These are phyloP conservation scores for Acanthamoeba castellanii DNA, from an alignment of 208 protist species.

Conservation along the genomic window DNA sequence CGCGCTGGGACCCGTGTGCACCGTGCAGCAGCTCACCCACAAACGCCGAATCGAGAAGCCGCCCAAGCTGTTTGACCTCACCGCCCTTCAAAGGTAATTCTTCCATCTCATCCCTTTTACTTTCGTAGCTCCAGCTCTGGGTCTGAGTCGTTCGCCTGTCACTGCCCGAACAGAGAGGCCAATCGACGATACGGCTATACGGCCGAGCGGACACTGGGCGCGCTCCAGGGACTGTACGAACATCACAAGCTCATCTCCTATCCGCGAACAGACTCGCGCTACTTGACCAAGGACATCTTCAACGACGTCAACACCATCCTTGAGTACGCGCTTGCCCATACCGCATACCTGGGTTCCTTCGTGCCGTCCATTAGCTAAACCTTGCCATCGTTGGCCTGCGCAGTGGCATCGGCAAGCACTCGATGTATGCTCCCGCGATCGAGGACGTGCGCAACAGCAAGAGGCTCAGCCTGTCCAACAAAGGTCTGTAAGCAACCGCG, in stretches of 20 bases:
- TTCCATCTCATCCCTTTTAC: not conserved
- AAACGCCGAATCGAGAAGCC: slow-evolving; percentile 64
- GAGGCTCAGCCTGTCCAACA: slow-evolving; percentile 34
- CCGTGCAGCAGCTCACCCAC: slow-evolving; percentile 45
- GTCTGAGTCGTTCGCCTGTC: not conserved
- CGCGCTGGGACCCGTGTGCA: slow-evolving; percentile 6
- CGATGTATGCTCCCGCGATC: not conserved
- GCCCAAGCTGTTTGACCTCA: slow-evolving; percentile 72
- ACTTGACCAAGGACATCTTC: slow-evolving; percentile 46
- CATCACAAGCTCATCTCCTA: slow-evolving; percentile 71
- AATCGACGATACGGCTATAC: slow-evolving; percentile 44
- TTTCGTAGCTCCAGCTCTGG: not conserved
- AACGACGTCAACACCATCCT: slow-evolving; percentile 25
- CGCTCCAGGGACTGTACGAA: slow-evolving; percentile 69
- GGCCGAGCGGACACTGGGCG: slow-evolving; percentile 59
- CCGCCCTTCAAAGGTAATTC: slow-evolving; percentile 37
- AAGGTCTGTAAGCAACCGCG: not conserved
- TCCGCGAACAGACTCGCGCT: slow-evolving; percentile 65
- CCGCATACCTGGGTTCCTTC: no score
- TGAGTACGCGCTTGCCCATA: not conserved
- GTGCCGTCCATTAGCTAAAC: no score
- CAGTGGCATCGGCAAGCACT: not conserved
- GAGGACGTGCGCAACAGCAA: not conserved
- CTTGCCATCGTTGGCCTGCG: not conserved
- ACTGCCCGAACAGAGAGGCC: slow-evolving; percentile 3